phyloP scores from a whole-genome alignment of 371 early-diverging fungal genomes.

The Mortierella sp. region DNA sequence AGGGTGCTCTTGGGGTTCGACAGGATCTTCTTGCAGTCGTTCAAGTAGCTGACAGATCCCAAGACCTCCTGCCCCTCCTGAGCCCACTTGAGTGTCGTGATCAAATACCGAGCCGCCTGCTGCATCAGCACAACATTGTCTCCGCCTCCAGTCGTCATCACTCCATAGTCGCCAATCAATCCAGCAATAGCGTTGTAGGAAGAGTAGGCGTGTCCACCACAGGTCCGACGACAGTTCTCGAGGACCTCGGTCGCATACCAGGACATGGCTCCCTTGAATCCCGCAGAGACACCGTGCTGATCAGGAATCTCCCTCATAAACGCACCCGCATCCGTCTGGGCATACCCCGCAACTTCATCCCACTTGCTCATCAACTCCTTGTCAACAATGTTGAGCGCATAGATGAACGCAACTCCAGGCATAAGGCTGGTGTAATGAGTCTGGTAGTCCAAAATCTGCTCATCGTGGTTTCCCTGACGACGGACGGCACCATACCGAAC shows the following conservation, averaged over 20 bases:
- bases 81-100: slow-evolving; percentile 54
- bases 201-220: slow-evolving; percentile 76
- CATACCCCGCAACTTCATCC: slow-evolving; percentile 48
- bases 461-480: slow-evolving; percentile 74
- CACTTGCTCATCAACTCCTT: slow-evolving; percentile 47
- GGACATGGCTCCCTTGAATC: slow-evolving; percentile 66
- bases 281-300: slow-evolving; percentile 72
- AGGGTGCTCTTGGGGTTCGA: slow-evolving; percentile 30
- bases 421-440: slow-evolving; percentile 71
- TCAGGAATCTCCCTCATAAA: slow-evolving; percentile 71
- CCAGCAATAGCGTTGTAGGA: slow-evolving; percentile 77
- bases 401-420: slow-evolving; percentile 71
- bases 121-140: slow-evolving; percentile 78
- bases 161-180: slow-evolving; percentile 75
- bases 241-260: slow-evolving; percentile 74
- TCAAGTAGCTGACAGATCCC: slow-evolving; percentile 60
- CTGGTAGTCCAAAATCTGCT: slow-evolving; percentile 80
- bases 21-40: slow-evolving; percentile 46
- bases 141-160: slow-evolving; percentile 80
- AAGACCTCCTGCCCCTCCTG: slow-evolving; percentile 42
- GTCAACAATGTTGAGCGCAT: slow-evolving; percentile 62
- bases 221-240: slow-evolving; percentile 69
- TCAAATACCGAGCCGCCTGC: slow-evolving; percentile 68
- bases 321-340: slow-evolving; percentile 53
- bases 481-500: slow-evolving; percentile 77